phyloP scores from a whole-genome alignment of 2,329 filamentous ascomycete species.

The Monosporascus ibericus region DNA sequence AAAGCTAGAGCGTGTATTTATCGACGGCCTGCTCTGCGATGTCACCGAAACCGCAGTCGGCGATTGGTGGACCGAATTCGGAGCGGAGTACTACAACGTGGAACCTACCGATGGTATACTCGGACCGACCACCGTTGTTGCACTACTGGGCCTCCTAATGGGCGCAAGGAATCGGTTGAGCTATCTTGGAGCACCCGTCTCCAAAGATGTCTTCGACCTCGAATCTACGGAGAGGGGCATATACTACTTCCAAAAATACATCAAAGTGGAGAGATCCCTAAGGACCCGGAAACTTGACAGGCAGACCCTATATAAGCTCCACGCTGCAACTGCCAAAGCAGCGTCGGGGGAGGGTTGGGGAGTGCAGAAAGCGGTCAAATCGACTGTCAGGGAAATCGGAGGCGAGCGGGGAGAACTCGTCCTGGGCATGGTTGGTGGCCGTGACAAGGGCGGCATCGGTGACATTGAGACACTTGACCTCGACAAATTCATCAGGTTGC shows the following conservation, averaged over 20 bases:
- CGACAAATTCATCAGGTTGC: constrained; percentile 71
- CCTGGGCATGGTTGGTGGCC: constrained; percentile 84
- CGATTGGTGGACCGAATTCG: constrained; percentile 95
- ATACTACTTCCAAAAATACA: constrained; percentile 80
- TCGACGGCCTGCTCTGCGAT: constrained; percentile 89
- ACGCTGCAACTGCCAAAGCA: constrained; percentile 80
- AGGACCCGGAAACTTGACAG: constrained; percentile 75
- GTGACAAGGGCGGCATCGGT: constrained; percentile 82
- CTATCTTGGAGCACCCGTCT: constrained; percentile 74
- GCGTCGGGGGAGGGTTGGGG: constrained; percentile 86
- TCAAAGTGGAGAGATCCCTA: constrained; percentile 72
- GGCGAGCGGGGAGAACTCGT: constrained; percentile 93
- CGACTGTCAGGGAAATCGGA: constrained; percentile 86
- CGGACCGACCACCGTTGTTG: constrained; percentile 85
- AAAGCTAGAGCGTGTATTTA: constrained; percentile 80
- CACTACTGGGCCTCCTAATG: constrained; percentile 79
- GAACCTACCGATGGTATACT: constrained; percentile 91
- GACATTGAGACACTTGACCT: constrained; percentile 91
- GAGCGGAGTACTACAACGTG: constrained; percentile 83
- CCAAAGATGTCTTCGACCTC: constrained; percentile 89
- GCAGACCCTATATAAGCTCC: constrained; percentile 73
- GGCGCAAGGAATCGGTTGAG: constrained; percentile 86
- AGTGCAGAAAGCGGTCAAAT: constrained; percentile 90
- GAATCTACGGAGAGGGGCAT: constrained; percentile 78
- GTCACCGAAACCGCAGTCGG: constrained; percentile 83